Evolutionary conservation across 2,329 filamentous ascomycete species (phyloP).

Genomic region (Hymenoscyphus albidus): DNA sequence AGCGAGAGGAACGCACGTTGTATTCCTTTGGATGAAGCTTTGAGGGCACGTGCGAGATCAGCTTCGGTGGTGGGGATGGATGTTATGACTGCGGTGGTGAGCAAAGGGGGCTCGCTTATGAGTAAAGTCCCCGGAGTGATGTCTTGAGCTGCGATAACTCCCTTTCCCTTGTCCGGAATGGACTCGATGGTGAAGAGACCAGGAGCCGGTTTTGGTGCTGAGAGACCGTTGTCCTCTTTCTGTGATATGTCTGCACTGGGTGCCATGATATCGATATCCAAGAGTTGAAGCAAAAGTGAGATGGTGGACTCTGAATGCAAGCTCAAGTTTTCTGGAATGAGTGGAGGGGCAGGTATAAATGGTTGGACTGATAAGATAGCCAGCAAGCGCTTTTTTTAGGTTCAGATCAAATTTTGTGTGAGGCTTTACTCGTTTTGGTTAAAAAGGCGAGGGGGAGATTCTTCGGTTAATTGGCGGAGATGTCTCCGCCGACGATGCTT

Average conservation of each 20-base stretch:
- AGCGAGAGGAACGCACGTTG: constrained; percentile 24
- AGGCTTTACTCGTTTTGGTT: constrained; percentile 24
- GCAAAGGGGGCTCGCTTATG: constrained; percentile 30
- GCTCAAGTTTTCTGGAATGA: background rate
- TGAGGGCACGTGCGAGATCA: constrained; percentile 25
- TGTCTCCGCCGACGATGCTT: background rate
- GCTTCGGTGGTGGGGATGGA: constrained; percentile 22
- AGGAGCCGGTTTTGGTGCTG: constrained; percentile 4
- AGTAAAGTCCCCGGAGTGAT: constrained; percentile 31
- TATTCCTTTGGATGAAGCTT: constrained; percentile 15
- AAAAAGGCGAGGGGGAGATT: constrained; percentile 27
- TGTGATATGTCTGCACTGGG: constrained; percentile 5
- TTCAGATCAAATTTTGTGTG: constrained; percentile 15
- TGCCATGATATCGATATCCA: constrained; percentile 13
- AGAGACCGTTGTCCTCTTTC: background rate
- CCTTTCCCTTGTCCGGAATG: constrained; percentile 31
- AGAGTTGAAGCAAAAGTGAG: constrained; percentile 1
- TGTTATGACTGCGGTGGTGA: constrained; percentile 29
- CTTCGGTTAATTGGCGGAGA: background rate
- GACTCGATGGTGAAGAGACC: constrained; percentile 22
- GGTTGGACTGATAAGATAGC: constrained; percentile 7
- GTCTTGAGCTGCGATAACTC: constrained; percentile 25
- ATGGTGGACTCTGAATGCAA: background rate
- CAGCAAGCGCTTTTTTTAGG: constrained; percentile 4
- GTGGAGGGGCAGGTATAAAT: background rate